A percentile compares a stretch with the other conserved stretches of the same genome.
phyloP scores from a whole-genome alignment of 352 stramenopile genomes.

The Achlya hypogyna region DNA sequence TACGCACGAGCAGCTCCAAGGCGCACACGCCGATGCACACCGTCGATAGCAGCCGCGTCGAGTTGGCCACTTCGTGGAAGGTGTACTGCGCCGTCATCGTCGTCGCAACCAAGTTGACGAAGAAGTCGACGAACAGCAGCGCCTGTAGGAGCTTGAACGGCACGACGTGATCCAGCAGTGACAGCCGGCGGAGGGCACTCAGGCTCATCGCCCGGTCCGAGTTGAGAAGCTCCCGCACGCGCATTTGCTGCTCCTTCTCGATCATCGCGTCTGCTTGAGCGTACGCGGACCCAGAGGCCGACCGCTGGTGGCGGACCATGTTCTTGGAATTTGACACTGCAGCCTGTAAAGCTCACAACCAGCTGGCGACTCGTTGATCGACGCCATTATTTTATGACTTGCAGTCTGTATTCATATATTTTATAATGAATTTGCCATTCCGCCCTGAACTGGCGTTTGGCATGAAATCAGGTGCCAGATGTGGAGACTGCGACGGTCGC shows the following conservation, averaged over 20 bases:
- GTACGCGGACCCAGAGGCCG: not conserved
- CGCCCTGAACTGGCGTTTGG: no score
- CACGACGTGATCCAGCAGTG: not conserved
- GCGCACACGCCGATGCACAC: slow-evolving; percentile 74
- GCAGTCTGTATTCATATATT: no score
- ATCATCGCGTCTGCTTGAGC: not conserved
- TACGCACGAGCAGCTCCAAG: slow-evolving; percentile 68
- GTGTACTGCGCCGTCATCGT: slow-evolving; percentile 57
- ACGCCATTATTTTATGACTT: no score
- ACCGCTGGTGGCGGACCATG: not conserved
- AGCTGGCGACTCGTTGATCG: no score
- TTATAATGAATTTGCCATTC: no score
- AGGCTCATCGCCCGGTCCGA: not conserved
- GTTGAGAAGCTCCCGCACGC: not conserved
- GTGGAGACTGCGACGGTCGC: no score
- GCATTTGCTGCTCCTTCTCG: not conserved
- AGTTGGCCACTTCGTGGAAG: slow-evolving; percentile 56
- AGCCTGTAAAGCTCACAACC: not conserved
- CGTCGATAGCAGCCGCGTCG: slow-evolving; percentile 62
- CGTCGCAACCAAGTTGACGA: slow-evolving; percentile 67
- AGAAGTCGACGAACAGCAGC: slow-evolving; percentile 74
- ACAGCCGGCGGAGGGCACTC: not conserved
- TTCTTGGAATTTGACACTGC: not conserved
- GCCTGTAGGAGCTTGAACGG: not conserved
- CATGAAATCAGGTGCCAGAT: no score